Conservation (phyloP, 2,329 filamentous ascomycete species). For the Calonectria pteridis region DNA sequence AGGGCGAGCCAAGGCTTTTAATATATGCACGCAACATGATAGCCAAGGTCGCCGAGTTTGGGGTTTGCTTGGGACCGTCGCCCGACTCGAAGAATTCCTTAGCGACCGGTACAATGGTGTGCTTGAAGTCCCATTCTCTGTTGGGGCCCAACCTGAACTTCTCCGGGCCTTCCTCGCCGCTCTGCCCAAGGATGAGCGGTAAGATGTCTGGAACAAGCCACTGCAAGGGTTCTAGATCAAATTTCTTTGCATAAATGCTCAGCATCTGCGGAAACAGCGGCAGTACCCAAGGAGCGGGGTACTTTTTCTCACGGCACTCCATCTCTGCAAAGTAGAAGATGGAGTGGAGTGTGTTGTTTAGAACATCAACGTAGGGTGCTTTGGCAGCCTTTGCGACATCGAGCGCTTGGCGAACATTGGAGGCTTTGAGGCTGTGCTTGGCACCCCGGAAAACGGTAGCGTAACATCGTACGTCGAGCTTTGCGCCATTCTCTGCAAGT, state of each 20-base stretch:
- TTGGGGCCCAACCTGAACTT: constrained; percentile 37
- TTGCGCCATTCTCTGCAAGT: constrained; percentile 59
- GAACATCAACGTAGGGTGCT: constrained; percentile 51
- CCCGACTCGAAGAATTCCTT: constrained; percentile 47
- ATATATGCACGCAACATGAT: constrained; percentile 64
- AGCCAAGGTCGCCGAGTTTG: constrained; percentile 54
- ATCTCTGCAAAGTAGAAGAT: constrained; percentile 59
- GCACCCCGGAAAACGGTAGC: constrained; percentile 79
- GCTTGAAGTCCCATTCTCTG: constrained; percentile 47
- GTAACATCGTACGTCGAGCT: constrained; percentile 76
- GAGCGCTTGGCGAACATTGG: constrained; percentile 58
- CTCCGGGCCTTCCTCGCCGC: constrained; percentile 34
- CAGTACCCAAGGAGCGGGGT: constrained; percentile 48
- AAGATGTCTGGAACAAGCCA: constrained; percentile 52
- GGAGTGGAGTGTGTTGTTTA: constrained; percentile 60
- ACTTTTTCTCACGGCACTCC: constrained; percentile 51
- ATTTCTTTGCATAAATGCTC: constrained; percentile 62
- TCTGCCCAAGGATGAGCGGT: constrained; percentile 46
- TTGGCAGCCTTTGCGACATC: constrained; percentile 63
- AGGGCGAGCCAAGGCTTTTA: constrained; percentile 53
- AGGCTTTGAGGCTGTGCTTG: constrained; percentile 67
- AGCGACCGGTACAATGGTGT: constrained; percentile 50
- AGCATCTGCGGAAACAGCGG: constrained; percentile 63
- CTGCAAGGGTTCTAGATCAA: constrained; percentile 60
- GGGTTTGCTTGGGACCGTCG: constrained; percentile 45